A percentile compares a stretch with the other conserved stretches of the same genome.
phyloP scores from a whole-genome alignment of 192 early-diverging fungal species.

The Dissophora globulifera region DNA sequence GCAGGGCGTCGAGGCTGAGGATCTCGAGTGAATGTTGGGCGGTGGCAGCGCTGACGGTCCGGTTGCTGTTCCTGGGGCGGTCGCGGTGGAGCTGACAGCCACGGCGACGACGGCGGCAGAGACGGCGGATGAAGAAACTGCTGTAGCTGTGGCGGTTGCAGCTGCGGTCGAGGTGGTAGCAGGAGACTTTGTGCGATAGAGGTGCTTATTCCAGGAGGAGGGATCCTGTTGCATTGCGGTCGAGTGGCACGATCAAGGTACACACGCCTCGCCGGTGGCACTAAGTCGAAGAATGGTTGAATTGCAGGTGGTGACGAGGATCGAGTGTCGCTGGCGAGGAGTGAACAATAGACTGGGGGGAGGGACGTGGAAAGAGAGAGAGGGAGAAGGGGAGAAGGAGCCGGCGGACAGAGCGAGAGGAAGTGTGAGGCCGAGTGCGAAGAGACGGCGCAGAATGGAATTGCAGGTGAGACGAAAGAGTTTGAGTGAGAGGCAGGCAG shows the following conservation, averaged over 20 bases:
- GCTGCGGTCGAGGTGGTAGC: slow-evolving; percentile 16
- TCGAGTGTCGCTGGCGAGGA: no score
- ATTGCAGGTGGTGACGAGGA: background rate
- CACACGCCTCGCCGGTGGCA: slow-evolving; percentile 17
- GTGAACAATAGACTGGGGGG: no score
- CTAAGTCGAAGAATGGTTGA: background rate
- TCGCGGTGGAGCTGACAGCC: background rate
- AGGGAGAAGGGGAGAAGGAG: no score
- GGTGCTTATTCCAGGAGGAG: slow-evolving; percentile 25
- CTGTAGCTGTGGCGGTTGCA: slow-evolving; percentile 9
- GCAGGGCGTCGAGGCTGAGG: slow-evolving; percentile 27
- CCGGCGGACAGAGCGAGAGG: no score
- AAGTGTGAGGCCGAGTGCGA: no score
- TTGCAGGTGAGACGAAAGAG: no score
- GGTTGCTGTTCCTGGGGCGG: background rate
- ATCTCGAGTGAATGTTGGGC: slow-evolving; percentile 21
- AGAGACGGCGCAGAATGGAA: no score
- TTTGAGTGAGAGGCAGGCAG: no score
- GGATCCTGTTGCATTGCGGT: slow-evolving; percentile 47
- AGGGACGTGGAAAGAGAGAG: no score
- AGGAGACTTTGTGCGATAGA: slow-evolving; percentile 1
- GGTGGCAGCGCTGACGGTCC: slow-evolving; percentile 21
- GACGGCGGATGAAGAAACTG: background rate
- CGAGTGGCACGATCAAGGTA: slow-evolving; percentile 11
- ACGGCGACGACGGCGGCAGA: slow-evolving; percentile 1